phyloP scores from a whole-genome alignment of 2,329 filamentous ascomycete species.

The Diaporthe nobilis region DNA sequence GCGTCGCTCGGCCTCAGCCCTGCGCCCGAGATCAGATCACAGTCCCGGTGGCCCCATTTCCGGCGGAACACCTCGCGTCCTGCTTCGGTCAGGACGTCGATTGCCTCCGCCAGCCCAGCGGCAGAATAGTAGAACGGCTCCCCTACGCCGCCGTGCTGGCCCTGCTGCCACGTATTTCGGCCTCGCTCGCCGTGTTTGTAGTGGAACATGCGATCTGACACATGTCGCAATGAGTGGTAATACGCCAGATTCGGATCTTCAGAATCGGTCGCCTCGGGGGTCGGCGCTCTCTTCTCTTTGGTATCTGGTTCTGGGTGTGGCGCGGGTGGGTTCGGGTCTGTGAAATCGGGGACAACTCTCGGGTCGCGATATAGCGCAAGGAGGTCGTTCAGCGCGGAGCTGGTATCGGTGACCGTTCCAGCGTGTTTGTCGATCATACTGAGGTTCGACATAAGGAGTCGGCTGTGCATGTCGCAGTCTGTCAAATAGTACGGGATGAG shows the following conservation, averaged over 20 bases:
- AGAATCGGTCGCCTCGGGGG: constrained; percentile 4
- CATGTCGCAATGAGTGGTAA: constrained; percentile 47
- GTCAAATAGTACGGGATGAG: constrained; percentile 71
- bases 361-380: constrained; percentile 61
- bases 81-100: constrained; percentile 61
- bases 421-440: constrained; percentile 55
- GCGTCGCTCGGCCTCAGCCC: constrained; percentile 52
- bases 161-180: constrained; percentile 67
- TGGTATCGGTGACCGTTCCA: constrained; percentile 62
- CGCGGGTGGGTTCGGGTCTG: constrained; percentile 53
- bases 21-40: constrained; percentile 46
- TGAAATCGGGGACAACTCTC: constrained; percentile 52
- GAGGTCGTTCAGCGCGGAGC: constrained; percentile 60
- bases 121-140: constrained; percentile 68
- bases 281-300: constrained; percentile 41
- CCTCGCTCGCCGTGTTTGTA: constrained; percentile 57
- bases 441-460: constrained; percentile 62
- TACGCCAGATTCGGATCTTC: constrained; percentile 47
- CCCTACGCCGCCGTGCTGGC: constrained; percentile 64
- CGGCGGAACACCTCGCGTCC: constrained; percentile 57
- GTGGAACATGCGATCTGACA: constrained; percentile 56
- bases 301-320: constrained; percentile 35
- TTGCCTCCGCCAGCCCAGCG: constrained; percentile 59
- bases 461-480: constrained; percentile 69
- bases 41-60: constrained; percentile 60